phyloP scores from a whole-genome alignment of 164 flowering plant species.

The Litsea cubeba region DNA sequence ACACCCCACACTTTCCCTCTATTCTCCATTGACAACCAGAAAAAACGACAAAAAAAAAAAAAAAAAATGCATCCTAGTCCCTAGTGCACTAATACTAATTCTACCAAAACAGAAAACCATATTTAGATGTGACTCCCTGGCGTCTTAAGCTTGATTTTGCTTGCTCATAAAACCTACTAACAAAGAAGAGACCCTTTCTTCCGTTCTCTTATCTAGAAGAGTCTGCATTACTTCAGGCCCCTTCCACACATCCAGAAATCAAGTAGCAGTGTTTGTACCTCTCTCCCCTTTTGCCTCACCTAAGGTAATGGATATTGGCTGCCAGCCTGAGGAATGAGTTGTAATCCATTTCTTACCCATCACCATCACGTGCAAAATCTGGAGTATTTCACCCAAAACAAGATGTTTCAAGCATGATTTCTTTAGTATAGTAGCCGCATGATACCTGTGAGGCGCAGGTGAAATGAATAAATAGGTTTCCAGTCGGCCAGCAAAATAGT shows the following conservation, averaged over 20 bases:
- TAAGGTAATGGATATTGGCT: conserved; percentile 56
- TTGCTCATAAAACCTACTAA: background rate
- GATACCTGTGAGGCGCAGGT: conserved; percentile 45
- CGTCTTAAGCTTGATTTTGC: background rate
- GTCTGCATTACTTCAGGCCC: background rate
- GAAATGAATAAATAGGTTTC: background rate
- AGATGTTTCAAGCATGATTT: conserved; percentile 49
- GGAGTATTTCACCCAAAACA: conserved; percentile 68
- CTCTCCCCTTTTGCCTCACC: conserved; percentile 27
- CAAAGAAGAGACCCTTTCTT: background rate
- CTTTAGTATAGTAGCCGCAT: conserved; percentile 61
- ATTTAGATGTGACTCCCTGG: background rate
- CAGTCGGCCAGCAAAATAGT: background rate
- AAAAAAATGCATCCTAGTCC: background rate
- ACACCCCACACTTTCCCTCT: background rate
- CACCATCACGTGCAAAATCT: conserved; percentile 58
- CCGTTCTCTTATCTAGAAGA: background rate
- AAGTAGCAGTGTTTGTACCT: conserved; percentile 26
- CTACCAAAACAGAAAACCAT: background rate
- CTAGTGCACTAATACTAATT: background rate
- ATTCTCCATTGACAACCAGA: background rate
- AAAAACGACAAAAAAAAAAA: too few relatives aligned
- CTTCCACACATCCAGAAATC: conserved; percentile 10
- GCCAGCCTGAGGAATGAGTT: conserved; percentile 72
- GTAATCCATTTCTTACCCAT: conserved; percentile 60